Percentiles rank a stretch among this genome's conserved stretches.
Evolutionary conservation across 139 green algal species (phyloP).

Genomic region (Micromonas pusilla): DNA sequence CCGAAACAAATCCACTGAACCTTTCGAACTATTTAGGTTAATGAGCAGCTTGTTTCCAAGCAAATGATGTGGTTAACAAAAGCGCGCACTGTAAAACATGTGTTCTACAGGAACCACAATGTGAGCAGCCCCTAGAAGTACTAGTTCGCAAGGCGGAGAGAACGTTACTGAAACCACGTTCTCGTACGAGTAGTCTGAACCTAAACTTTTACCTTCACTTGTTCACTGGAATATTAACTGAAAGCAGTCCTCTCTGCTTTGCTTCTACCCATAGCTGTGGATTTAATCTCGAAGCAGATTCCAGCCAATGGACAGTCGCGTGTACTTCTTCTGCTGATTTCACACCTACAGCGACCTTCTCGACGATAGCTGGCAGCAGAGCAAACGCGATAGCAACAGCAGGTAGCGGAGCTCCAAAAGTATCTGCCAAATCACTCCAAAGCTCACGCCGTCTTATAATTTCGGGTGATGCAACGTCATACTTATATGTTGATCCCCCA

Average conservation of each 20-base stretch:
- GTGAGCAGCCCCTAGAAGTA: too few relatives aligned
- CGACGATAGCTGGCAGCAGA: constrained; percentile 9
- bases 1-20: too few relatives aligned
- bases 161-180: too few relatives aligned
- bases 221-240: too few relatives aligned
- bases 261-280: constrained; percentile 29
- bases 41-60: too few relatives aligned
- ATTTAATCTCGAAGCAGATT: neutral
- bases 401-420: neutral
- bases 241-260: constrained; percentile 16
- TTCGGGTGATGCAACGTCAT: neutral
- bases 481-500: constrained; percentile 24
- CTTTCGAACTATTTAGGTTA: too few relatives aligned
- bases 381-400: constrained; percentile 30
- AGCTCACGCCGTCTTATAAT: constrained; percentile 7
- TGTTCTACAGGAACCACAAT: too few relatives aligned
- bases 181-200: too few relatives aligned
- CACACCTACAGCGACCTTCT: constrained; percentile 23
- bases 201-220: too few relatives aligned
- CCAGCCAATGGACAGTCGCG: constrained; percentile 2
- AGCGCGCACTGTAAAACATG: too few relatives aligned
- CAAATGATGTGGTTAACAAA: too few relatives aligned
- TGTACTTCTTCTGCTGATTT: constrained; percentile 24
- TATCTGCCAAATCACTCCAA: constrained; percentile 21
- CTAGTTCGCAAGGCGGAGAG: too few relatives aligned